These are phyloP conservation scores for Phialocephala subalpina DNA, from an alignment of 2,329 filamentous ascomycete species.

Conservation along the genomic window DNA sequence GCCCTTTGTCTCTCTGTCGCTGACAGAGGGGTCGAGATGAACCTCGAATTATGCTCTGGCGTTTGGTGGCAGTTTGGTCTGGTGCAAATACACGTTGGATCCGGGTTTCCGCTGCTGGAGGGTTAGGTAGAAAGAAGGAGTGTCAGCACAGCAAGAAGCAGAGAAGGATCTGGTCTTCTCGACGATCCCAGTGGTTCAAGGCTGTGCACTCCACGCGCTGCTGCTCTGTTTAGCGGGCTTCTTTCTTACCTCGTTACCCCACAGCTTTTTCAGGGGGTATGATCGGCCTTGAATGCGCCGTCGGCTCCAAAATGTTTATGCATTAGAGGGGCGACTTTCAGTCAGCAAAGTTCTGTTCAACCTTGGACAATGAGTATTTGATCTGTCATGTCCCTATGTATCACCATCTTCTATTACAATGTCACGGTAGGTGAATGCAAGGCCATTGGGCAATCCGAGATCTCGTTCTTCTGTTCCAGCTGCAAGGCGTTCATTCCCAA, in stretches of 20 bases:
- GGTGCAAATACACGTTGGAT: not conserved
- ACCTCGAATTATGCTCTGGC: constrained; percentile 2
- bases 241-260: constrained; percentile 16
- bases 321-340: not conserved
- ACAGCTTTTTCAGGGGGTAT: not conserved
- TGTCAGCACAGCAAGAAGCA: constrained; percentile 18
- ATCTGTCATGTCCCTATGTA: not conserved
- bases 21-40: constrained; percentile 2
- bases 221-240: constrained; percentile 11
- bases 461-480: not conserved
- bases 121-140: not conserved
- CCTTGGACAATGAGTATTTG: not conserved
- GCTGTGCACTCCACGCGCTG: constrained; percentile 16
- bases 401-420: not conserved
- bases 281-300: constrained; percentile 13
- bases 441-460: not conserved
- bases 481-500: constrained; percentile 6
- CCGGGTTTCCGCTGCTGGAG: not conserved
- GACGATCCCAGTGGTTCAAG: constrained; percentile 10
- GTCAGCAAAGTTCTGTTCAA: not conserved
- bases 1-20: not conserved
- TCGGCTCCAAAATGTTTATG: constrained; percentile 9
- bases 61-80: not conserved
- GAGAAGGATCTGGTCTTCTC: constrained; percentile 12
- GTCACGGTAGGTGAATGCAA: not conserved